phyloP scores from a whole-genome alignment of 331 rosid genomes.

The Spiraea crenata region DNA sequence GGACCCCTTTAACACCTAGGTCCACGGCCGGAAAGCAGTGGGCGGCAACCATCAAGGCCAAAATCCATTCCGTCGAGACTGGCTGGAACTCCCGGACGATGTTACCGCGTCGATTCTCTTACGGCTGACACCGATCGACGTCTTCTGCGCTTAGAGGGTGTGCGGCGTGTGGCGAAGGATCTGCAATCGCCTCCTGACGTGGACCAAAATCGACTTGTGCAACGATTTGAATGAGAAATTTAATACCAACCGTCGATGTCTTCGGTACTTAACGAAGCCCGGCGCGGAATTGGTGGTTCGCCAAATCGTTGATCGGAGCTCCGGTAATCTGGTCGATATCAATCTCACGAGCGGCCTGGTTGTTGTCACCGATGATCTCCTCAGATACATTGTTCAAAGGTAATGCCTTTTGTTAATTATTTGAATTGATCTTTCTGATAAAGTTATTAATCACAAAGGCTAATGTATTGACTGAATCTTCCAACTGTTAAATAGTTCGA shows the following conservation, averaged over 20 bases:
- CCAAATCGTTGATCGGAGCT: constrained; percentile 34
- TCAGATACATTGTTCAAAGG: too few species aligned
- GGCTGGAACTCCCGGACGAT: constrained; percentile 38
- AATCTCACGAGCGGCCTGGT: constrained; percentile 10
- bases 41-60: too few species aligned
- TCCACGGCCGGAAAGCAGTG: too few species aligned
- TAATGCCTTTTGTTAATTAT: too few species aligned
- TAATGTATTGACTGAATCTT: too few species aligned
- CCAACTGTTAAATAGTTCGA: constrained; percentile 49
- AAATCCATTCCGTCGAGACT: too few species aligned
- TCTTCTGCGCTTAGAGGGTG: constrained; percentile 33
- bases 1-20: too few species aligned
- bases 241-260: background rate
- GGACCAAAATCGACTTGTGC: constrained; percentile 40
- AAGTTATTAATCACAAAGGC: too few species aligned
- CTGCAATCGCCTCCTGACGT: constrained; percentile 43
- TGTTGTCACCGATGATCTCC: constrained; percentile 28
- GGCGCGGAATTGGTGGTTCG: constrained; percentile 25
- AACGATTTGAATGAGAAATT: too few species aligned
- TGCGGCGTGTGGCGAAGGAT: constrained; percentile 39
- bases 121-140: constrained; percentile 28
- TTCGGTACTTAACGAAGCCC: background rate
- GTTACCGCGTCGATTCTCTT: constrained; percentile 30
- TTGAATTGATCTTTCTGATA: too few species aligned
- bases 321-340: constrained; percentile 28